Evolutionary conservation across 768 basidiomycete genomes (phyloP).

Genomic region (Austroboletus festivus): DNA sequence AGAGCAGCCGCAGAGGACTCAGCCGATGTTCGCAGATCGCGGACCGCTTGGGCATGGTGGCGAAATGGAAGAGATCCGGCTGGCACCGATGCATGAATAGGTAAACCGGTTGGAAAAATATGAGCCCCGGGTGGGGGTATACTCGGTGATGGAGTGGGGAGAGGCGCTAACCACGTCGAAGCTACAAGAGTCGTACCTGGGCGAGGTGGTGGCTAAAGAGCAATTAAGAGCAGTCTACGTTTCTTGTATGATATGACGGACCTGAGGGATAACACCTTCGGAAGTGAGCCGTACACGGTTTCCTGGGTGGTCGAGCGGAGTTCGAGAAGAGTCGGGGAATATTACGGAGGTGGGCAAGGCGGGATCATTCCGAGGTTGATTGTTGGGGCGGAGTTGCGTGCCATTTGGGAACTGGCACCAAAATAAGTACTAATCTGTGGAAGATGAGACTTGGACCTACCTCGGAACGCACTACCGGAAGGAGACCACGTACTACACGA

Average conservation of each 20-base stretch:
- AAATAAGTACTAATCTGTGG: neutral
- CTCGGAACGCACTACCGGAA: constrained; percentile 10
- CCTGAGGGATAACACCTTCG: constrained; percentile 15
- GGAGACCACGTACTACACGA: constrained; percentile 1
- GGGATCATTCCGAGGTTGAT: constrained; percentile 7
- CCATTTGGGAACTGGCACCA: neutral
- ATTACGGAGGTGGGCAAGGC: constrained; percentile 6
- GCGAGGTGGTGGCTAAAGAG: constrained; percentile 11
- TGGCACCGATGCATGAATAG: constrained; percentile 8
- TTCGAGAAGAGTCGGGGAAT: constrained; percentile 1
- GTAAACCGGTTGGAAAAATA: constrained; percentile 7
- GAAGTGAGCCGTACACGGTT: constrained; percentile 15
- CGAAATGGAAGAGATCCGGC: constrained; percentile 8
- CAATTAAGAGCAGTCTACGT: neutral
- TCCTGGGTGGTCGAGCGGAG: constrained; percentile 4
- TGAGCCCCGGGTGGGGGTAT: constrained; percentile 6
- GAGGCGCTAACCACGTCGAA: constrained; percentile 15
- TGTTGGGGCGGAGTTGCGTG: neutral
- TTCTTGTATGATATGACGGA: constrained; percentile 8
- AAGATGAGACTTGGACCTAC: too few species aligned
- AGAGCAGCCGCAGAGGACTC: constrained; percentile 4
- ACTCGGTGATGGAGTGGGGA: constrained; percentile 22
- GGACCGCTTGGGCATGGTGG: neutral
- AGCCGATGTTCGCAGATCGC: constrained; percentile 3
- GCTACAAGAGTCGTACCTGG: constrained; percentile 7